phyloP scores from a whole-genome alignment of 2,329 filamentous ascomycete genomes.

The Dryadomyces quercus-mongolicae region DNA sequence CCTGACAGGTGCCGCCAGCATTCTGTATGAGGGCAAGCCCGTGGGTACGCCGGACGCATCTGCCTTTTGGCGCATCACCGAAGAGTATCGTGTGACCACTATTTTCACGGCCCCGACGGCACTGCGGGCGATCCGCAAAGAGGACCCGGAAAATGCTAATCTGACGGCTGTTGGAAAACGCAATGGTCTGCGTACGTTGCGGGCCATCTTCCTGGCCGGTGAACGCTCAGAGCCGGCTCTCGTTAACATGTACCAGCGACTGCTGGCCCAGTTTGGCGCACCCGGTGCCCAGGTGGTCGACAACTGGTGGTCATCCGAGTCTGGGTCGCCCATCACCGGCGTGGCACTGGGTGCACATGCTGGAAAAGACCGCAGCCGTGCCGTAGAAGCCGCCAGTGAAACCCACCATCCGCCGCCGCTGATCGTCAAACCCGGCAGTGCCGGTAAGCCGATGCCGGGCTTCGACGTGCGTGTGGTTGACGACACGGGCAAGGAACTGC shows the following conservation, averaged over 20 bases:
- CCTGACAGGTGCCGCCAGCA: constrained; percentile 70
- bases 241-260: constrained; percentile 64
- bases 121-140: constrained; percentile 73
- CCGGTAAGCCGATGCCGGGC: constrained; percentile 82
- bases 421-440: constrained; percentile 67
- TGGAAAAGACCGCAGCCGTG: constrained; percentile 35
- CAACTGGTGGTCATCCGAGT: constrained; percentile 51
- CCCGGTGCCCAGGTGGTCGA: constrained; percentile 45
- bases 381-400: constrained; percentile 13
- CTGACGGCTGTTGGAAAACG: constrained; percentile 51
- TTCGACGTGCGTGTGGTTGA: constrained; percentile 81
- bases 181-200: constrained; percentile 59
- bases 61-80: constrained; percentile 77
- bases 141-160: constrained; percentile 62
- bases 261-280: constrained; percentile 56
- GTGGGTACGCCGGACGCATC: constrained; percentile 79
- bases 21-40: constrained; percentile 90
- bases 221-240: constrained; percentile 84
- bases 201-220: constrained; percentile 73
- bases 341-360: constrained; percentile 44
- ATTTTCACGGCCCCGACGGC: constrained; percentile 84
- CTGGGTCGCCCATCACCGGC: constrained; percentile 46
- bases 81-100: constrained; percentile 73
- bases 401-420: constrained; percentile 29
- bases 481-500: constrained; percentile 61